Evolutionary conservation across 768 basidiomycete genomes (phyloP), one percentile per base, ranked within the genome.

Genomic region (Rhizopogon vesiculosus): DNA sequence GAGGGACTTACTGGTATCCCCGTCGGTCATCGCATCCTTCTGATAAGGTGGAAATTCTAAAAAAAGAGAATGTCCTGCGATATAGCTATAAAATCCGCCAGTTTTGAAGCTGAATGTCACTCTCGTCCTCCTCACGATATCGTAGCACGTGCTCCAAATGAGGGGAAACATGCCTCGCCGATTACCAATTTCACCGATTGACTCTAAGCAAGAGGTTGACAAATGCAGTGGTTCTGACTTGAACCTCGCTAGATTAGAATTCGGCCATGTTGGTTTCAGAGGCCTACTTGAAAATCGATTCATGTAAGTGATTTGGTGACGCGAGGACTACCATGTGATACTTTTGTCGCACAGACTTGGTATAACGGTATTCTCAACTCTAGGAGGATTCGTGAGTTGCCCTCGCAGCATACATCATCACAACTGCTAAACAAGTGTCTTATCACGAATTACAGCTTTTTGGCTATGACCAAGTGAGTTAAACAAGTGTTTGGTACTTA

Each of bases 321-420:
- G 22, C 5, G 13, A 5, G 1, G 39, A 35, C 0, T 19, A 58
- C 45, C 7, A 9, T 8, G 52, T 59, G 42, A 57, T 49, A 12
- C 10, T 49, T 28, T 29, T 22, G 18, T 39, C 40, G 5, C 25
- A 9, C 42, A 69, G 68, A 53, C 62, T 71, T 55, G 66, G 68
- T 22, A 57, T 71, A 57, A 67, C 68, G 5, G 64, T 60, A 39
- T 71, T 69, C 52, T 69, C 69, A 42, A 62, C 68, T 5, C 41
- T 69, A 42, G 68, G 68, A 44, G 68, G 68, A 46, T 69, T 69
- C 39, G 68, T 69, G 35, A 66, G 68, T 62, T 28, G 16, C 54
- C 31, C 0, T 56, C 35, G 4, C n/a, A 19, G 16, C n/a, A 54
- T n/a, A 29, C 35, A 22, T 38, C 7, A 22, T 16, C 2, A 38